Evolutionary conservation across 164 flowering plant species (phyloP), one percentile per base, ranked within the genome.

Genomic region (Tinospora cordifolia): DNA sequence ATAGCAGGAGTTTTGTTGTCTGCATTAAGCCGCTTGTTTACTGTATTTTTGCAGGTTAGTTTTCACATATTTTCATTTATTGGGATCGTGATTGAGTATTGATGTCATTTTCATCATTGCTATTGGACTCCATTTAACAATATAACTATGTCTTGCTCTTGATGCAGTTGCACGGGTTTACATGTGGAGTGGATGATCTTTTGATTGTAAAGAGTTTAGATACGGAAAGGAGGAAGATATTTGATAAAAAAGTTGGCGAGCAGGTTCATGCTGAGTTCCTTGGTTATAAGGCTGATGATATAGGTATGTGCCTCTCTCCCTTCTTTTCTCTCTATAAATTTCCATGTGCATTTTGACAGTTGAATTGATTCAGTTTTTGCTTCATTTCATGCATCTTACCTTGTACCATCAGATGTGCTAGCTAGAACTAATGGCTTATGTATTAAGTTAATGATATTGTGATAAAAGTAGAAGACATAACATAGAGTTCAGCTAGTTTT

Each of bases 161-260:
- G 69, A 47, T 75, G 75, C 80, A 94, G 99, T 78, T 82, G 82
- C 92, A 95, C 76, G 99, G 98, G 15, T 90, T 90, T 81, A 95
- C 99, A 0, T 95, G 99, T 86, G 98, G 99, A 59, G 83, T 95
- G 0, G 96, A 92, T 71, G 99, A 95, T 77, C 96, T 95, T 67
- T 77, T 95, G 65, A 75, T 90, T 62, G 65, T 65, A 66, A 81
- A 78, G 10, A 30, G 73, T n/a, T 72, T 70, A 30, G 97, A 92
- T 67, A 22, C 25, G 24, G 68, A 75, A 74, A 88, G 90, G 82
- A 78, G 68, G 75, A 72, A 22, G 34, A 77, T 71, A 68, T 91
- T 92, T 70, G 83, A 86, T 78, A 70, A 69, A 7, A 80, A 85
- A 66, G 87, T 83, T 78, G 98, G 93, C 30, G 83, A 84, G 69